Base-by-base conservation (phyloP, 345 rosid genomes). In the Salix suchowensis region DNA sequence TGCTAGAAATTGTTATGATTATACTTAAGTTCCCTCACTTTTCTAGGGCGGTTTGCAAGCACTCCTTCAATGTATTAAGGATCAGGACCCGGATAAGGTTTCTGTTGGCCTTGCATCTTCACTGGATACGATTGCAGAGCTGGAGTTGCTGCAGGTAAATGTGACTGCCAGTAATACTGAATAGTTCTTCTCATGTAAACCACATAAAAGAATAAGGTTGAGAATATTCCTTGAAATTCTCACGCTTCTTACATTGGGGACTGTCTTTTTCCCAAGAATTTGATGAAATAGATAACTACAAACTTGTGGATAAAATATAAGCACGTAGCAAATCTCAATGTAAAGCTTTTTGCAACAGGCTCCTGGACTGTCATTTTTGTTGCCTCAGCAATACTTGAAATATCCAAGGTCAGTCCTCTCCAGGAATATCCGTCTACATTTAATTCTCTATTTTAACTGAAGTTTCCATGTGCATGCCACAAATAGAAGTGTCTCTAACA, bases 51-150 rank as follows among this genome's bases (percentile, higher is more conserved):
- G 97, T 84, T 78, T 95, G 81, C 86, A 95, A 83, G 88, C 84
- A 16, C 97, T 95, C 75, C 79, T 91, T 76, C 86, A 85, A 76
- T 78, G 70, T 69, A 90, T 95, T 54, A 90, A 91, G 88, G 92
- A 91, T 54, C 91, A 95, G 87, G 94, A 93, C 82, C 93, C 98
- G 36, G 98, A 95, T 86, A 90, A 83, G 86, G 93, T 93, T 66
- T 95, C 98, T 55, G 81, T 91, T 66, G 91, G 92, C 80, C 89
- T 95, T 75, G 94, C 98, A 72, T 85, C 97, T 55, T 86, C 97
- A 39, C 81, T 91, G 71, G 96, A 93, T 77, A 87, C 91, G 36
- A 87, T 95, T 87, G 97, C 98, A 5, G 91, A 95, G 70, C 69
- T 95, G 58, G 98, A 93, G 87, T 84, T 93, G 85, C 86, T 95